Evolutionary conservation across 2,329 filamentous ascomycete species (phyloP).

Genomic region (Tothia fuscella): DNA sequence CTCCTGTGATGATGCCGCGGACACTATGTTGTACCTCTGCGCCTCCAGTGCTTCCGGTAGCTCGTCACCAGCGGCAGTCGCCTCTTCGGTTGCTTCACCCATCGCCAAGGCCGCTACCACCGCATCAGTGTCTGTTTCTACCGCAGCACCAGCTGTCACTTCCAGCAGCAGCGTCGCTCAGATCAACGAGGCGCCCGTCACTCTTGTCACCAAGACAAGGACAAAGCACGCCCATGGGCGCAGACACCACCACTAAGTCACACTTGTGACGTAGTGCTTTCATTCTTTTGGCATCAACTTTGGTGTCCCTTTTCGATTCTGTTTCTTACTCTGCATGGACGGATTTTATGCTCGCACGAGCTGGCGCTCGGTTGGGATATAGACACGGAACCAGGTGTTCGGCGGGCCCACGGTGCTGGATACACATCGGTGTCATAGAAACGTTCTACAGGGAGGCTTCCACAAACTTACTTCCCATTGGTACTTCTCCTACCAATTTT

Average conservation of each 20-base stretch:
- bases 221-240: conserved; percentile 2
- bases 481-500: too few relatives aligned
- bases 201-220: not conserved
- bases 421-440: too few relatives aligned
- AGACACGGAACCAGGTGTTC: conserved; percentile 9
- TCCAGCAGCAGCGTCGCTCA: not conserved
- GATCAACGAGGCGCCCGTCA: conserved; percentile 3
- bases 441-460: too few relatives aligned
- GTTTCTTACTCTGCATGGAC: not conserved
- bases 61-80: not conserved
- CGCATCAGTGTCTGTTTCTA: not conserved
- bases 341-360: not conserved
- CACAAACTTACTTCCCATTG: too few relatives aligned
- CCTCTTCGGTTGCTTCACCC: not conserved
- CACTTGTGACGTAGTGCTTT: not conserved
- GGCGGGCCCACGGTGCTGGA: not conserved
- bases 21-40: conserved; percentile 11
- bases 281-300: not conserved
- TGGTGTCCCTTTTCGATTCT: not conserved
- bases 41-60: not conserved
- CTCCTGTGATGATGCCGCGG: conserved; percentile 10
- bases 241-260: conserved; percentile 6
- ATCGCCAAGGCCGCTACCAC: not conserved
- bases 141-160: not conserved
- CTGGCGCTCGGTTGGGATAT: not conserved